Conservation (phyloP, 2,329 filamentous ascomycete species). For the Taxawa tesnikishii region DNA sequence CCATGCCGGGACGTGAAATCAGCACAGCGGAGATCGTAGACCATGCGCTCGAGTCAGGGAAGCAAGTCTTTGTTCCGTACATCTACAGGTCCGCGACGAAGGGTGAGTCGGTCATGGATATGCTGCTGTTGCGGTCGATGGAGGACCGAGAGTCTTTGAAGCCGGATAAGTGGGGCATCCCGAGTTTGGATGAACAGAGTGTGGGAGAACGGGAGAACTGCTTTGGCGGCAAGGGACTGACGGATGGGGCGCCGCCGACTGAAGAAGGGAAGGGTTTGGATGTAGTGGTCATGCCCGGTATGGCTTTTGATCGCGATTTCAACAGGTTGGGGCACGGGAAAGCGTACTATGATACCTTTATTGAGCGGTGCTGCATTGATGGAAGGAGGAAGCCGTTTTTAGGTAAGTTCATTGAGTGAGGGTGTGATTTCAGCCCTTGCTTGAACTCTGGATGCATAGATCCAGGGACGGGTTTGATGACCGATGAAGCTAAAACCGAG, state of each 20-base stretch:
- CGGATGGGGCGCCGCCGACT: conserved; percentile 12
- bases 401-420: conserved; percentile 41
- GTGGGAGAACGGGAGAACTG: conserved; percentile 58
- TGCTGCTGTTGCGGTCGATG: conserved; percentile 66
- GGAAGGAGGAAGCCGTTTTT: conserved; percentile 41
- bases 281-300: conserved; percentile 80
- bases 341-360: conserved; percentile 92
- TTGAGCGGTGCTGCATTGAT: conserved; percentile 53
- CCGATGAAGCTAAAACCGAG: conserved; percentile 3
- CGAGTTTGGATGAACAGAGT: conserved; percentile 59
- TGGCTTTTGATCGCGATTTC: conserved; percentile 72
- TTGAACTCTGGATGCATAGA: too few relatives aligned
- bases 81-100: conserved; percentile 50
- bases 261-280: conserved; percentile 46
- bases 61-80: conserved; percentile 85
- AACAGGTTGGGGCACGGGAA: conserved; percentile 83
- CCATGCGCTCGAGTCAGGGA: conserved; percentile 64
- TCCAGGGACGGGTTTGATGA: conserved; percentile 15
- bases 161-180: conserved; percentile 86
- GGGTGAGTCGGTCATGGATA: conserved; percentile 63
- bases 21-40: conserved; percentile 73
- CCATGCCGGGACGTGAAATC: conserved; percentile 81
- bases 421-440: too few relatives aligned
- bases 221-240: conserved; percentile 49
- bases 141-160: conserved; percentile 67